Conservation (phyloP, 257 asterid genomes). For the Nicotiana tomentosiformis region DNA sequence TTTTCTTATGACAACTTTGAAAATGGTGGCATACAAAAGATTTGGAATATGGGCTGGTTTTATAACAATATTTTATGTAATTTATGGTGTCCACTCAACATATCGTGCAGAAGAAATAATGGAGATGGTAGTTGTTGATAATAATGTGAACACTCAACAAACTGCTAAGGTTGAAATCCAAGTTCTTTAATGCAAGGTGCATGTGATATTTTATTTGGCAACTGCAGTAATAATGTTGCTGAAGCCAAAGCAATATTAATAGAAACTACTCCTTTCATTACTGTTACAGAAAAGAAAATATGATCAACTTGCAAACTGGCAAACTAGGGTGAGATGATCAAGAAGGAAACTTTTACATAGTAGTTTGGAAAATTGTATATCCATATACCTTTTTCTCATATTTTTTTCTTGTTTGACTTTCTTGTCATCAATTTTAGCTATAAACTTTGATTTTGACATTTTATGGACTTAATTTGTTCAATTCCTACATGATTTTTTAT, state of each 20-base stretch:
- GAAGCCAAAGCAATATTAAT: too few species aligned
- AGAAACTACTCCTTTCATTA: too few species aligned
- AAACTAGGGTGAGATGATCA: too few species aligned
- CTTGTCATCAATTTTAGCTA: not conserved
- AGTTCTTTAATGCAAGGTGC: not conserved
- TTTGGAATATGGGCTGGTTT: slow-evolving; percentile 35
- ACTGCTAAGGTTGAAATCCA: slow-evolving; percentile 20
- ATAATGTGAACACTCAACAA: not conserved
- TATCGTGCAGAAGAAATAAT: slow-evolving; percentile 28
- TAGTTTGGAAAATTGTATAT: not conserved
- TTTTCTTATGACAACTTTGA: slow-evolving; percentile 30
- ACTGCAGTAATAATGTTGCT: too few species aligned
- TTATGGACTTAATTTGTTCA: not conserved
- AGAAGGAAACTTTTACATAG: too few species aligned
- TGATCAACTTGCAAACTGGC: too few species aligned
- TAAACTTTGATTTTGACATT: too few species aligned
- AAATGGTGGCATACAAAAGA: slow-evolving; percentile 26
- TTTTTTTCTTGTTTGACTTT: not conserved
- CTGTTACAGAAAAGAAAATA: too few species aligned
- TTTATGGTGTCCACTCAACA: slow-evolving; percentile 41
- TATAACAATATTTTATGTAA: slow-evolving; percentile 23
- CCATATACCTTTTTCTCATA: not conserved
- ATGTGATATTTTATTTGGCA: too few species aligned
- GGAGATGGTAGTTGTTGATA: slow-evolving; percentile 3
- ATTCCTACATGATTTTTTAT: not conserved